Conservation (phyloP, 2,329 filamentous ascomycete genomes). For the Aureobasidium sp. region DNA sequence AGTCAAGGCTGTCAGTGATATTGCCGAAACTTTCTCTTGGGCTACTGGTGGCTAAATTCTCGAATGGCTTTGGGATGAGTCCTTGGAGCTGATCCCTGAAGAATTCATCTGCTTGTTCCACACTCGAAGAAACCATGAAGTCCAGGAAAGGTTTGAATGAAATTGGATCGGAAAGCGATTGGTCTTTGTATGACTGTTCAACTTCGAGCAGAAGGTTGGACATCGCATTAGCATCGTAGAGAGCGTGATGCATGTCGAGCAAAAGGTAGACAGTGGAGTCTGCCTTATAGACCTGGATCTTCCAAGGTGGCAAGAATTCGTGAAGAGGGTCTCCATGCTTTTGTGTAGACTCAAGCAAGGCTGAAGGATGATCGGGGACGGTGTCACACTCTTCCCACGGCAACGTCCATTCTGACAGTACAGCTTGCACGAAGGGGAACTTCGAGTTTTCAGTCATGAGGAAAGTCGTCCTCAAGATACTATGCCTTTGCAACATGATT, state of each 20-base stretch:
- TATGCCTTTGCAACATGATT: constrained; percentile 55
- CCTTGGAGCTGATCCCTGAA: constrained; percentile 53
- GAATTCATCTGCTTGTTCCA: constrained; percentile 48
- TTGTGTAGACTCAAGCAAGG: constrained; percentile 11
- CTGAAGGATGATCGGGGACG: not conserved
- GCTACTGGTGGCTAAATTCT: constrained; percentile 14
- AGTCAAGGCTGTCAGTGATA: constrained; percentile 7
- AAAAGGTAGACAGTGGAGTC: constrained; percentile 27
- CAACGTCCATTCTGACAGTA: constrained; percentile 44
- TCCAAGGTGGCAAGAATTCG: constrained; percentile 22
- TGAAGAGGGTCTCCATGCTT: constrained; percentile 14
- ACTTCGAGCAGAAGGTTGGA: constrained; percentile 61
- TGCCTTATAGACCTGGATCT: constrained; percentile 22
- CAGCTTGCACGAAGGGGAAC: constrained; percentile 63
- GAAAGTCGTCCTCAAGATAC: constrained; percentile 72
- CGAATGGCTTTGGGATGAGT: constrained; percentile 40
- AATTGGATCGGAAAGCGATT: constrained; percentile 40
- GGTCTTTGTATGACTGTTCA: constrained; percentile 46
- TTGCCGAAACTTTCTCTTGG: not conserved
- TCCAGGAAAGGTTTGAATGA: constrained; percentile 57
- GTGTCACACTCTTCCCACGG: constrained; percentile 29
- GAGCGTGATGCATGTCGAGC: constrained; percentile 64
- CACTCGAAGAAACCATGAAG: constrained; percentile 44
- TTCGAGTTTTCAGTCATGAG: constrained; percentile 50
- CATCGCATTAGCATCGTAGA: constrained; percentile 81